These are phyloP conservation scores for Mrakia frigida DNA, from an alignment of 768 basidiomycete species.

Conservation along the genomic window DNA sequence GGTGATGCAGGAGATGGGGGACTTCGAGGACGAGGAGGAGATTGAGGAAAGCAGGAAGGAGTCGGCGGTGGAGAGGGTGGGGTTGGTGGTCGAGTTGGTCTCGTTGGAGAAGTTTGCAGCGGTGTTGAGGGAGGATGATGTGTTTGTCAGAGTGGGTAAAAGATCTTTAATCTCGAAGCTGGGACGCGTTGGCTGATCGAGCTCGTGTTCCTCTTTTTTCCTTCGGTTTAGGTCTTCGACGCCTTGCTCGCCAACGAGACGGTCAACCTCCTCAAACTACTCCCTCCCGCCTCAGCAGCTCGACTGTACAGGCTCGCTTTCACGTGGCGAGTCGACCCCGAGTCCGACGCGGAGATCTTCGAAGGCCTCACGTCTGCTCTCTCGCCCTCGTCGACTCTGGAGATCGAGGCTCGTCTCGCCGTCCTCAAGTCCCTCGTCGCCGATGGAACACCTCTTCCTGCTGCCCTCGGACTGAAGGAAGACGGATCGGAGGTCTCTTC, in stretches of 20 bases:
- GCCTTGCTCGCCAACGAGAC: constrained; percentile 22
- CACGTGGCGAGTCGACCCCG: constrained; percentile 17
- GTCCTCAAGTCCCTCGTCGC: constrained; percentile 18
- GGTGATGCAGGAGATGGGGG: constrained; percentile 18
- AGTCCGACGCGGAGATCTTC: constrained; percentile 9
- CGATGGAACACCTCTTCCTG: background rate
- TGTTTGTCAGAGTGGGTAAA: constrained; percentile 20
- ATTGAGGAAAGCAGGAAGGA: constrained; percentile 1
- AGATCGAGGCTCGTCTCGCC: background rate
- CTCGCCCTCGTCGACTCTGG: constrained; percentile 2
- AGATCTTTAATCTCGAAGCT: background rate
- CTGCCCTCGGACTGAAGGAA: background rate
- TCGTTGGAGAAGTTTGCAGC: constrained; percentile 8
- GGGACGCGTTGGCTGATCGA: background rate
- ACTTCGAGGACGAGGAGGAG: constrained; percentile 11
- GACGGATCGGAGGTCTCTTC: background rate
- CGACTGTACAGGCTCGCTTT: constrained; percentile 13
- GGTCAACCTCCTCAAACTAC: background rate
- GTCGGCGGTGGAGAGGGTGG: background rate
- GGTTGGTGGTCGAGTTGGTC: constrained; percentile 11
- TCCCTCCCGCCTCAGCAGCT: constrained; percentile 12
- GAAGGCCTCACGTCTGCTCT: constrained; percentile 1
- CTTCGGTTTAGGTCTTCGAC: constrained; percentile 11
- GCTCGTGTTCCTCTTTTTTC: background rate
- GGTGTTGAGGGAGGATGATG: constrained; percentile 26